Evolutionary conservation across 1,139 yeast species (phyloP).

Genomic region (Yamadazyma atmosphaerica): DNA sequence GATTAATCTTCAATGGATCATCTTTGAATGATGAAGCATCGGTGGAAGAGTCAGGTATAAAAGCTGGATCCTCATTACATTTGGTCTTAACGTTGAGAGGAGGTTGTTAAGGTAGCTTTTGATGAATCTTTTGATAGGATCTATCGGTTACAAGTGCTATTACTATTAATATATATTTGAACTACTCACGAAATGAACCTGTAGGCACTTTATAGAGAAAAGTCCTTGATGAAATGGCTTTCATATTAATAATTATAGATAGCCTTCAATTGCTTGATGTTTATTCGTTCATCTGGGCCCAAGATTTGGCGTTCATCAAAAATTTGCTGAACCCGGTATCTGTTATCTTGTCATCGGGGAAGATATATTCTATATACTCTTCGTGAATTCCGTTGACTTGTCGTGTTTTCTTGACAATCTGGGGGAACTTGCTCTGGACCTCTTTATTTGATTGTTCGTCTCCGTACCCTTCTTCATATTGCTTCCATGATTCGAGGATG

Average conservation of each 20-base stretch:
- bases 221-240: too few species aligned
- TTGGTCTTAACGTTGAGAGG: constrained; percentile 90
- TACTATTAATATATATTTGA: not conserved
- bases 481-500: constrained; percentile 62
- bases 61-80: constrained; percentile 81
- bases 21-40: constrained; percentile 84
- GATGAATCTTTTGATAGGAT: not conserved
- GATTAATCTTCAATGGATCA: constrained; percentile 87
- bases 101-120: constrained; percentile 38
- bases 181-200: not conserved
- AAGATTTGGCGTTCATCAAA: constrained; percentile 62
- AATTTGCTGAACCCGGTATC: constrained; percentile 46
- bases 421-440: constrained; percentile 56
- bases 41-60: constrained; percentile 63
- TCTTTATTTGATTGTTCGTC: constrained; percentile 29
- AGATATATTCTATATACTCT: constrained; percentile 64
- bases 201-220: constrained; percentile 1
- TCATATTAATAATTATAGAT: too few species aligned
- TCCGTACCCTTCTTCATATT: constrained; percentile 71
- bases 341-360: constrained; percentile 57
- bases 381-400: constrained; percentile 47
- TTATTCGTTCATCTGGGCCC: too few species aligned
- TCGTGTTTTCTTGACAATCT: constrained; percentile 49
- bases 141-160: too few species aligned
- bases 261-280: too few species aligned